A percentile compares a stretch with the other conserved stretches of the same genome.
Evolutionary conservation across 306 rosid species (phyloP).

Genomic region (Erythrophleum fordii): DNA sequence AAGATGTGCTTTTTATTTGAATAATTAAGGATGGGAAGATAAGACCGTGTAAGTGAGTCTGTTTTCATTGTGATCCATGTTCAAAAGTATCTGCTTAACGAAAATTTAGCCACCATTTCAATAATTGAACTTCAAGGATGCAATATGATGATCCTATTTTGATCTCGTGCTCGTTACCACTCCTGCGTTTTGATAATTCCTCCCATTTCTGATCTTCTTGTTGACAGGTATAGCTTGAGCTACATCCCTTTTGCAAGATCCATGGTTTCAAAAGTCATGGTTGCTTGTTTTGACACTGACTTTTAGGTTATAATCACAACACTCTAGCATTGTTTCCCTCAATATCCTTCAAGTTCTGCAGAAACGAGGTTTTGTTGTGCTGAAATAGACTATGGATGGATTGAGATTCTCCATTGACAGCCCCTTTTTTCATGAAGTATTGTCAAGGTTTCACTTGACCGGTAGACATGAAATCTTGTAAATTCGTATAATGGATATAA

Average conservation of each 20-base stretch:
- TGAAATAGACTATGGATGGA: conserved; percentile 24
- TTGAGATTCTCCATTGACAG: conserved; percentile 35
- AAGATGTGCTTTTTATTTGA: not conserved
- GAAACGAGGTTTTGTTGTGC: conserved; percentile 9
- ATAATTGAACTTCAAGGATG: not conserved
- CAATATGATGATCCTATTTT: conserved; percentile 15
- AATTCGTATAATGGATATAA: not conserved
- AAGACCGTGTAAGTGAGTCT: not conserved
- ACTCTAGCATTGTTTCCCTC: conserved; percentile 26
- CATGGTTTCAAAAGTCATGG: conserved; percentile 72
- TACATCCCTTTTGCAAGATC: conserved; percentile 79
- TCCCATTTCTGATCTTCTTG: conserved; percentile 12
- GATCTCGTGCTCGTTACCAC: not conserved
- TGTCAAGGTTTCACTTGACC: conserved; percentile 30
- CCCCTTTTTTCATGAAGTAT: conserved; percentile 1
- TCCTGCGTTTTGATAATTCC: not conserved
- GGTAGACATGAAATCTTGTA: conserved; percentile 40
- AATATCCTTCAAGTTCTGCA: conserved; percentile 21
- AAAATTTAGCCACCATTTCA: not conserved
- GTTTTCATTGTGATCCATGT: not conserved
- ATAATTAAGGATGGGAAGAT: not conserved
- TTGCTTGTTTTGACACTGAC: conserved; percentile 85
- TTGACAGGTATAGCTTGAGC: conserved; percentile 80
- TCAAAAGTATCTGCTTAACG: not conserved
- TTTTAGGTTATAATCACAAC: conserved; percentile 52